Evolutionary conservation across 352 stramenopile species (phyloP), one percentile per base, ranked within the genome.

Genomic region (Phytopythium aichiense): DNA sequence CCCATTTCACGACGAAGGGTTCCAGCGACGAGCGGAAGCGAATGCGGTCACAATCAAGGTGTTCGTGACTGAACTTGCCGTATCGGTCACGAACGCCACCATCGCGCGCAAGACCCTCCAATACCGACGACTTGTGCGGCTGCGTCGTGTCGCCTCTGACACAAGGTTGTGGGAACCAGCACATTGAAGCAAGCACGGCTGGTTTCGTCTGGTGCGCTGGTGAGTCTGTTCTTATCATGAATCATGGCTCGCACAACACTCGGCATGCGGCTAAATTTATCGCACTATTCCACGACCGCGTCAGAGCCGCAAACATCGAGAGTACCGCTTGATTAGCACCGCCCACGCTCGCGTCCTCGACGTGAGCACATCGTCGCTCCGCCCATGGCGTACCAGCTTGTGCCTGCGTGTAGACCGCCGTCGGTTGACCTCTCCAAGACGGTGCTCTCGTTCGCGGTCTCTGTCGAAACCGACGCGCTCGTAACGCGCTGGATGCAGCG

Each of bases 341-440:
- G 18, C 18, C 7, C 5, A 23, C 40, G 40, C 40, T 11, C 13
- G 15, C 16, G 40, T 22, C n/a, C 13, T 30, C 7, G n/a, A 25
- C 43, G 2, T 16, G 43, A 22, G 16, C n/a, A 5, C 43, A 30
- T 30, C 43, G 43, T 2, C 16, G 23, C 4, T 12, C 28, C 46
- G 18, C 1, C 42, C 48, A 60, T 51, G 38, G 25, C 38, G 22
- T 51, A 40, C 38, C n/a, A 40, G 25, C 54, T 60, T 4, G 37
- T 43, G 25, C 54, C 38, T 23, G 22, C 40, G 7, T 22, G 28
- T 5, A 15, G 12, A 28, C 25, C 50, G 20, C 54, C 54, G 15
- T 30, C 38, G 13, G 18, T 60, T 4, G 38, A 60, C 54, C 40
- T 60, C 2, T 60, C 54, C 16, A 50, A 31, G 38, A 52, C 54